Evolutionary conservation across 2,329 filamentous ascomycete genomes (phyloP), one percentile per base, ranked within the genome.

Genomic region (Westerdykella ornata): DNA sequence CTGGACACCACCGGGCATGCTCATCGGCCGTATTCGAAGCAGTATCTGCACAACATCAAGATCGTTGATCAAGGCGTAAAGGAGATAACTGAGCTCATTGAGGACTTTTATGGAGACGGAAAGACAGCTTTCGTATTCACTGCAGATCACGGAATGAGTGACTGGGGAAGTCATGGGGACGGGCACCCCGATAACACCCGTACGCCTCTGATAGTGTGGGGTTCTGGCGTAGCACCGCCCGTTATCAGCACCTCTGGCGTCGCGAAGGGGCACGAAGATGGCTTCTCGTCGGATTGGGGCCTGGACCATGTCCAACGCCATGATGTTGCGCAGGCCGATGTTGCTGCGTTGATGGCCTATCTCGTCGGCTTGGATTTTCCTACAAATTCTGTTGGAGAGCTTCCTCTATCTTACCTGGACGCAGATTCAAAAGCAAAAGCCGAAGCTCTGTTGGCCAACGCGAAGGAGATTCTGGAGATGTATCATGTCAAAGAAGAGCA

Each of bases 161-260:
- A 98, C 66, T 96, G 85, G 83, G 92, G 94, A n/a, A 97, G 89
- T 54, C 94, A 98, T 63, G 94, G 94, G 29, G 92, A 98, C 64
- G 92, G 92, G 6, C 89, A 98, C 66, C 92, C 92, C 0, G 86
- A 98, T 65, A 98, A 97, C 57, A 98, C 92, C 3, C 80, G 92
- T 38, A 98, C 92, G 1, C 92, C 92, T 1, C 72, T 98, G 22
- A 86, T 98, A 52, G 82, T 78, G 2, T 98, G 92, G 92, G 92
- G 92, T 9, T 88, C 92, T 40, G 92, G 92, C 7, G 79, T 97
- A 30, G 88, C 88, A 3, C 76, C 77, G 49, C 92, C 92, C 1
- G 70, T 81, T 37, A 68, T 62, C 6, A 68, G 79, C 2, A 71
- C 73, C 22, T 61, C 72, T 2, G 74, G 73, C 64, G 66, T 77